Conservation (phyloP, 139 green algal species). For the Chlorella ohadii region DNA sequence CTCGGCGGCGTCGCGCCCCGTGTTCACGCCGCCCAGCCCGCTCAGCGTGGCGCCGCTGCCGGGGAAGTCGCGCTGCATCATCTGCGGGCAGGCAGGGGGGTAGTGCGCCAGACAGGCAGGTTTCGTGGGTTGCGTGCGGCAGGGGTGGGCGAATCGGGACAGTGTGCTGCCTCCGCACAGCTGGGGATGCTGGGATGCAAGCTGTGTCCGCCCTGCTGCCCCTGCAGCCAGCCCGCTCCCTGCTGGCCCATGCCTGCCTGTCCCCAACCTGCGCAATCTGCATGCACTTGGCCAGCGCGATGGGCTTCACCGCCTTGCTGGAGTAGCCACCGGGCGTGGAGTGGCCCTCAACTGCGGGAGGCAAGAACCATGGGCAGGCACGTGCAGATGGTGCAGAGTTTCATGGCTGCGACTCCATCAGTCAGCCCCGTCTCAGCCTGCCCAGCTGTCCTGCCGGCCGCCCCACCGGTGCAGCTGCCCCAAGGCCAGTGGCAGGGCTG, state of each 20-base stretch:
- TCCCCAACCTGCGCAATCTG: neutral
- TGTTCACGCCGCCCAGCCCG: slow-evolving; percentile 94
- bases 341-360: slow-evolving; percentile 67
- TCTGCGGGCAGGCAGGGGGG: slow-evolving; percentile 43
- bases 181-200: neutral
- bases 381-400: too few species aligned
- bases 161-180: too few species aligned
- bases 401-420: too few species aligned
- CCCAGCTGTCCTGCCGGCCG: too few species aligned
- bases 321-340: slow-evolving; percentile 85
- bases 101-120: too few species aligned
- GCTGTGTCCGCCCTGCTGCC: neutral
- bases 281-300: slow-evolving; percentile 89
- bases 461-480: too few species aligned
- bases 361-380: too few species aligned
- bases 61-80: slow-evolving; percentile 79
- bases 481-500: too few species aligned
- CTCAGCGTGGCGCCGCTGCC: slow-evolving; percentile 65
- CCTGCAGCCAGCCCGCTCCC: neutral
- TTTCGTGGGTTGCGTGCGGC: too few species aligned
- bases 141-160: too few species aligned
- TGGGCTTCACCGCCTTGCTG: slow-evolving; percentile 94
- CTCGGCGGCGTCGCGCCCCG: slow-evolving; percentile 91
- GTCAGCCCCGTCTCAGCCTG: too few species aligned
- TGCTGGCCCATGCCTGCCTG: neutral